Percentiles rank a stretch among this genome's conserved stretches.
These are phyloP conservation scores for Penicillium sp. DNA, from an alignment of 2,329 filamentous ascomycete genomes.

Conservation along the genomic window DNA sequence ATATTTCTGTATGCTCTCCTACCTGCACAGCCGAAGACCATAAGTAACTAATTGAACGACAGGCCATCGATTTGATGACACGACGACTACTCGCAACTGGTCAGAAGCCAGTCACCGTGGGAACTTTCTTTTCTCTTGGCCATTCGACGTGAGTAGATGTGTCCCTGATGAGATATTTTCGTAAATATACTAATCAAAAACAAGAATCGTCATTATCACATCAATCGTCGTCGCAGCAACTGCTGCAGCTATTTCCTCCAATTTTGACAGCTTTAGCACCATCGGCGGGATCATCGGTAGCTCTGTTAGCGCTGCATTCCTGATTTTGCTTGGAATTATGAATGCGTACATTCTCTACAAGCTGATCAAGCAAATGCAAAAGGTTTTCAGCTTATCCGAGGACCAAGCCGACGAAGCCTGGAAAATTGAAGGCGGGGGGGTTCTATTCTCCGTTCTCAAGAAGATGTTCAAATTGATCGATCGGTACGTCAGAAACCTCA, in stretches of 20 bases:
- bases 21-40: neutral
- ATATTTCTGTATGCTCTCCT: conserved; percentile 58
- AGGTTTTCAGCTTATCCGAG: conserved; percentile 53
- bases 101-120: conserved; percentile 83
- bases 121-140: conserved; percentile 89
- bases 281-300: conserved; percentile 89
- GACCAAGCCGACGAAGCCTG: conserved; percentile 54
- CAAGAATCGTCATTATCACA: conserved; percentile 78
- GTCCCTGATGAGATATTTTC: neutral
- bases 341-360: conserved; percentile 84
- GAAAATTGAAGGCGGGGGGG: conserved; percentile 72
- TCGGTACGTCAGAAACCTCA: conserved; percentile 29
- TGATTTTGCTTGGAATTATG: conserved; percentile 76
- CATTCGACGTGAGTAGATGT: conserved; percentile 66
- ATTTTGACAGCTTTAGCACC: conserved; percentile 75
- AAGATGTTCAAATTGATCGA: conserved; percentile 72
- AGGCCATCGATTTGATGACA: conserved; percentile 92
- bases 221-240: conserved; percentile 91
- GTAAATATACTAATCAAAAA: neutral
- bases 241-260: conserved; percentile 73
- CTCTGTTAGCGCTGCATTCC: conserved; percentile 76
- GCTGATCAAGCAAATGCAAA: conserved; percentile 66
- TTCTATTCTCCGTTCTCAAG: conserved; percentile 69
- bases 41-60: neutral
- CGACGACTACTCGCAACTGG: conserved; percentile 81